These are phyloP conservation scores for Nasturtium officinale DNA, from an alignment of 345 rosid species.

Conservation along the genomic window DNA sequence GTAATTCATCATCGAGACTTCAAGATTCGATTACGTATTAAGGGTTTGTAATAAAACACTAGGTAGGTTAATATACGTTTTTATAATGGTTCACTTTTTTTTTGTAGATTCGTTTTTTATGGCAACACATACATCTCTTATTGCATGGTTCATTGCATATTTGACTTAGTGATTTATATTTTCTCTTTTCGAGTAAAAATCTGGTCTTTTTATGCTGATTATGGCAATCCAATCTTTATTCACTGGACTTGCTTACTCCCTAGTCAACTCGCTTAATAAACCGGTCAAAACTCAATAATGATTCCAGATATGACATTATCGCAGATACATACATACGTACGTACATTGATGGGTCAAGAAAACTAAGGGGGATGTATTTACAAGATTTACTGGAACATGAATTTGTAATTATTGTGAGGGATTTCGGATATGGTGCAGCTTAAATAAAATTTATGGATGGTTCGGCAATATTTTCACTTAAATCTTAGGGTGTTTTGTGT, in stretches of 20 bases:
- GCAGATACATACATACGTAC: background rate
- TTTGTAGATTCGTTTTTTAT: background rate
- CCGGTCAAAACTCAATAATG: slow-evolving; percentile 8
- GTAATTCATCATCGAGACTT: background rate
- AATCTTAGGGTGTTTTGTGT: too few relatives aligned
- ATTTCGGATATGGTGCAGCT: too few relatives aligned
- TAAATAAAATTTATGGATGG: too few relatives aligned
- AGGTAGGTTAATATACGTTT: background rate
- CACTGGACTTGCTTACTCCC: background rate
- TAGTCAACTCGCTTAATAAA: background rate
- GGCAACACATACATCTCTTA: background rate
- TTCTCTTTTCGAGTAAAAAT: background rate
- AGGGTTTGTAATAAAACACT: background rate
- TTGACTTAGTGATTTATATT: background rate
- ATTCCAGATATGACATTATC: background rate
- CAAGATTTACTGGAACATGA: background rate
- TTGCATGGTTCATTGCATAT: slow-evolving; percentile 1
- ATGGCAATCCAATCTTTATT: background rate
- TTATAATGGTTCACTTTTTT: background rate
- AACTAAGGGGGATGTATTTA: background rate
- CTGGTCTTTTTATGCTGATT: background rate
- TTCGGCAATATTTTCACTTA: too few relatives aligned
- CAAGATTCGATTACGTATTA: background rate
- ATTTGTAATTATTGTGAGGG: too few relatives aligned
- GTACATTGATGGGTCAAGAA: background rate